Percentiles rank a stretch among this genome's conserved stretches.
These are phyloP conservation scores for Starmerella stigmatis DNA, from an alignment of 805 yeast species.

Conservation along the genomic window DNA sequence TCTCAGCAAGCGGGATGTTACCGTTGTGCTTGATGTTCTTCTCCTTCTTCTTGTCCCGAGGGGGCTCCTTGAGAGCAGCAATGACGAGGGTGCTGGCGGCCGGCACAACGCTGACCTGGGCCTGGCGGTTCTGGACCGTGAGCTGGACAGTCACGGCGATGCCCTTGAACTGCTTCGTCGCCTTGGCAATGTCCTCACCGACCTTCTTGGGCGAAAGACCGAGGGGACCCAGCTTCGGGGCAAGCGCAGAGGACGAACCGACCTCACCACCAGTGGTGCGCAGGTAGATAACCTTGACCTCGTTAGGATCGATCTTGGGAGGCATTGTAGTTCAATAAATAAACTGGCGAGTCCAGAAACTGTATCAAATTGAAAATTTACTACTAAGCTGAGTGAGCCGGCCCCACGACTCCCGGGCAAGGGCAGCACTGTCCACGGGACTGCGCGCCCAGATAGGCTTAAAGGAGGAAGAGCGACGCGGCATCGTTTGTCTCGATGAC, in stretches of 20 bases:
- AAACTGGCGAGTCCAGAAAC: slow-evolving; percentile 10
- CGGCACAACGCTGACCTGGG: slow-evolving; percentile 96
- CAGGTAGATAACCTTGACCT: slow-evolving; percentile 95
- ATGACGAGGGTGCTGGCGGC: slow-evolving; percentile 98
- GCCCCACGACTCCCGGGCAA: not conserved
- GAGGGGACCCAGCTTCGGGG: slow-evolving; percentile 99
- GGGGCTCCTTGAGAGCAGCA: slow-evolving; percentile 98
- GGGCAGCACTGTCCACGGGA: slow-evolving; percentile 1
- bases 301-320: slow-evolving; percentile 97
- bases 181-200: slow-evolving; percentile 99
- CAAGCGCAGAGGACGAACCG: slow-evolving; percentile 98
- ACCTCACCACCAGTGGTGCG: slow-evolving; percentile 99
- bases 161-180: slow-evolving; percentile 98
- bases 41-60: slow-evolving; percentile 99
- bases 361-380: slow-evolving; percentile 11
- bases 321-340: slow-evolving; percentile 43
- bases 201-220: slow-evolving; percentile 99
- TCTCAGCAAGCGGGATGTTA: slow-evolving; percentile 94
- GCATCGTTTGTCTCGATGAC: not conserved
- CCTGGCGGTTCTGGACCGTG: slow-evolving; percentile 99
- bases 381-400: slow-evolving; percentile 15
- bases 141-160: slow-evolving; percentile 97
- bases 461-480: not conserved
- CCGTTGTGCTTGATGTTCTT: slow-evolving; percentile 99
- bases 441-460: not conserved